Evolutionary conservation across 2,329 filamentous ascomycete genomes (phyloP), one percentile per base, ranked within the genome.

Genomic region (Beauveria australis): DNA sequence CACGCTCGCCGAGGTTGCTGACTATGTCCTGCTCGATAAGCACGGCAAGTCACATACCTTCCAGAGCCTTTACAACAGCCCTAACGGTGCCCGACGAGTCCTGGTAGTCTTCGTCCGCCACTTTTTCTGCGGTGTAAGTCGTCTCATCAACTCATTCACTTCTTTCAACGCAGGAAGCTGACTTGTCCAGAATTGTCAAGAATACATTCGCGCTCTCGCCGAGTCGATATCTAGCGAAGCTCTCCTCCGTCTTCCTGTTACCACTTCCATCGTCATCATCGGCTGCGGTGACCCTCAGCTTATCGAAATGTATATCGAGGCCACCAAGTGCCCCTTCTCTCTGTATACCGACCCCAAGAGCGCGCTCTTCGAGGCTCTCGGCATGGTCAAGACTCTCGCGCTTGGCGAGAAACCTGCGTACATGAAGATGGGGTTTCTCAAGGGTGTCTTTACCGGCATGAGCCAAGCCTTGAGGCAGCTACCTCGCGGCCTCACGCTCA

Each of bases 51-150:
- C 80, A 16, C 79, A 80, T 48, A 75, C 81, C 0, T 91, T 91
- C 72, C 81, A 81, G 71, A 84, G 80, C 66, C 73, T 89, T 30
- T 87, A 86, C 70, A 79, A 76, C 40, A 82, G 83, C 4, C 76
- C 71, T 52, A 81, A 81, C 59, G 76, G 78, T 3, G 76, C 81
- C 14, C 75, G 79, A 19, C 76, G 85, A 3, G 83, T 89, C 30
- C 77, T 92, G 37, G 73, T 91, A 47, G 83, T 92, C 65, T 92
- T 92, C 69, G 80, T 92, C 61, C 81, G 89, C 49, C 89, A 92
- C 74, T 92, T 92, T 73, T 91, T 89, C 78, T 92, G 89, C 70
- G 88, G 88, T 41, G 88, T 90, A 79, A 72, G 87, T 79, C 30
- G 30, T 51, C 10, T 24, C 33, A 8, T 52, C 26, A 18, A 16